These are phyloP conservation scores for Eucalyptus erythrocorys DNA, from an alignment of 345 rosid species.

Conservation along the genomic window DNA sequence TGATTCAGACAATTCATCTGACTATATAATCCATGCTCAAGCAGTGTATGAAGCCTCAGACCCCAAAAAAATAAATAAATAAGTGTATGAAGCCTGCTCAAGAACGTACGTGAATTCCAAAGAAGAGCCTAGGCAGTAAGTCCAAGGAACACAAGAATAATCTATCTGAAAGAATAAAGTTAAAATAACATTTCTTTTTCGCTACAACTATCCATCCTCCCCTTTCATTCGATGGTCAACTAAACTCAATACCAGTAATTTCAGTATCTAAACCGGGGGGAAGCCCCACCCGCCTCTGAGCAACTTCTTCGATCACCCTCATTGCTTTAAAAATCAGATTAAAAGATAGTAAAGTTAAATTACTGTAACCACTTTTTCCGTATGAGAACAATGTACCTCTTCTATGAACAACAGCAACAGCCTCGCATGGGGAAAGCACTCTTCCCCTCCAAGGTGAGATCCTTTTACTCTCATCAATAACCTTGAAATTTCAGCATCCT, in stretches of 20 bases:
- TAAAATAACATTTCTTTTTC: not conserved
- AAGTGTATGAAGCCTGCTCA: not conserved
- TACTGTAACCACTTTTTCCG: not conserved
- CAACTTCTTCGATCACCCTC: not conserved
- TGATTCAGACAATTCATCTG: not conserved
- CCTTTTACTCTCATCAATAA: not conserved
- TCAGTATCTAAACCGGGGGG: not conserved
- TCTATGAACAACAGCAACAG: not conserved
- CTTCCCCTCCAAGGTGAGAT: not conserved
- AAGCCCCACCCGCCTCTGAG: not conserved
- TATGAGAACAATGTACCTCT: not conserved
- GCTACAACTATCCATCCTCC: not conserved
- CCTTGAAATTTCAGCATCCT: slow-evolving; percentile 28
- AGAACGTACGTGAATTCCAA: not conserved
- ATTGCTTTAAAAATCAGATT: not conserved
- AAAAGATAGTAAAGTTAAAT: not conserved
- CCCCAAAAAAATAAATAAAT: too few species aligned
- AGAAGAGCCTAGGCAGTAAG: not conserved
- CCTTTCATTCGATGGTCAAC: not conserved
- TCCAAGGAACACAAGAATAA: not conserved
- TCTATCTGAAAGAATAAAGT: not conserved
- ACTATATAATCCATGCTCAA: not conserved
- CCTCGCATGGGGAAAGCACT: not conserved
- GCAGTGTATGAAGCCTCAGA: not conserved
- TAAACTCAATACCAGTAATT: not conserved